phyloP scores from a whole-genome alignment of 306 rosid genomes.

The Begonia masoniana region DNA sequence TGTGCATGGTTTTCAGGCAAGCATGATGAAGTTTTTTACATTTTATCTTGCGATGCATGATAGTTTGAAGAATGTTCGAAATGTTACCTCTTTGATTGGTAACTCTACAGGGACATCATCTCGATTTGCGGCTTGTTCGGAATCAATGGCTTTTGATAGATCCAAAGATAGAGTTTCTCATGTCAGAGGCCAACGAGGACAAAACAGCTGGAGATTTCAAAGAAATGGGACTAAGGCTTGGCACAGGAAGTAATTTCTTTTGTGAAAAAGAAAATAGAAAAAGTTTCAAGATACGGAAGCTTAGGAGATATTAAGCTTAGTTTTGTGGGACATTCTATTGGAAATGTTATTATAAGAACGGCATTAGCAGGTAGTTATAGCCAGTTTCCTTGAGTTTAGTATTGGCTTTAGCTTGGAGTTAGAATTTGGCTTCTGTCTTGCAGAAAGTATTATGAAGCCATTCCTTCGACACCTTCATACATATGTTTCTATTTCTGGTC shows the following conservation, averaged over 20 bases:
- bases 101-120: constrained; percentile 78
- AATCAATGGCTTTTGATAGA: constrained; percentile 91
- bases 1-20: constrained; percentile 98
- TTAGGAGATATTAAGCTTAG: constrained; percentile 65
- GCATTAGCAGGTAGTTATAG: constrained; percentile 61
- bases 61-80: not conserved
- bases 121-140: constrained; percentile 80
- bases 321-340: constrained; percentile 97
- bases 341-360: constrained; percentile 82
- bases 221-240: constrained; percentile 91
- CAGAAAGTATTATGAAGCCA: constrained; percentile 87
- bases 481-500: constrained; percentile 89
- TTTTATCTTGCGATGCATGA: not conserved
- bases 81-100: not conserved
- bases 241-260: constrained; percentile 75
- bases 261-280: constrained; percentile 69
- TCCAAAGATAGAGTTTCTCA: constrained; percentile 72
- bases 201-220: constrained; percentile 83
- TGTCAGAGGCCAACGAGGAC: constrained; percentile 91
- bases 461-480: constrained; percentile 49
- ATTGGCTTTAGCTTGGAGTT: constrained; percentile 18
- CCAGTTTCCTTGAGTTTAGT: constrained; percentile 9
- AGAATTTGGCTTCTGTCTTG: constrained; percentile 20
- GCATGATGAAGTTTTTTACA: constrained; percentile 12
- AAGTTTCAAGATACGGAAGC: constrained; percentile 42